Base-by-base conservation (phyloP, 495 filamentous ascomycete genomes). In the Hyaloscypha finlandica region DNA sequence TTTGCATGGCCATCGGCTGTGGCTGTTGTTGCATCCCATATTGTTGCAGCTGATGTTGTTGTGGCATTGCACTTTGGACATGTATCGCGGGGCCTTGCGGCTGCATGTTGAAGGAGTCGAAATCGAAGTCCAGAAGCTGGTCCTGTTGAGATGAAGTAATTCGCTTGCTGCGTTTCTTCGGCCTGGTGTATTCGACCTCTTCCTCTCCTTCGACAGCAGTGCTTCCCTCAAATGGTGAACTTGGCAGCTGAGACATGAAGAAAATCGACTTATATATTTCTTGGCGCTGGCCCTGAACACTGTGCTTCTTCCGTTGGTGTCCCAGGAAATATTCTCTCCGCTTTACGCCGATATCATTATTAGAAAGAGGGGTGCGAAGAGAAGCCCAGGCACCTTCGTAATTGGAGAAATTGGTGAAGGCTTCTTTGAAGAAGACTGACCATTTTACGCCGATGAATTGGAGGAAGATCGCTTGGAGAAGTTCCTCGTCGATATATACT, bases 401-500 rank as follows among this genome's bases (percentile, higher is more conserved):
- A 14, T 72, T 67, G n/a, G 77, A 79, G 54, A 88, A 83, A 0
- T 42, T 22, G 3, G 65, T 73, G 59, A 88, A 83, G 0, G 74
- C 75, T 8, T 65, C n/a, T 45, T 84, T 84, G 69, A 90, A 78
- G 42, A 82, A 76, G 14, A 86, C 81, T 9, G 84, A 81, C 86
- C 86, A 90, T 55, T 80, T 83, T 3, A 85, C 74, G 22, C 88
- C 88, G 45, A 91, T 81, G 61, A 85, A 88, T 59, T 91, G 86
- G 9, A 90, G 75, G 67, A 91, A 81, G 16, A 91, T 81, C 5
- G 84, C 83, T 67, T 90, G 86, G 8, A 90, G 79, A 29, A 90
- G 77, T 67, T 90, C 89, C 68, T 89, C 87, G 53, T 90, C 85
- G 84, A 90, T 88, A 68, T 81, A 84, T 2, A 90, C 78, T 9